Evolutionary conservation across 1,284 basidiomycete genomes (phyloP).

Genomic region (Abortiporus biennis): DNA sequence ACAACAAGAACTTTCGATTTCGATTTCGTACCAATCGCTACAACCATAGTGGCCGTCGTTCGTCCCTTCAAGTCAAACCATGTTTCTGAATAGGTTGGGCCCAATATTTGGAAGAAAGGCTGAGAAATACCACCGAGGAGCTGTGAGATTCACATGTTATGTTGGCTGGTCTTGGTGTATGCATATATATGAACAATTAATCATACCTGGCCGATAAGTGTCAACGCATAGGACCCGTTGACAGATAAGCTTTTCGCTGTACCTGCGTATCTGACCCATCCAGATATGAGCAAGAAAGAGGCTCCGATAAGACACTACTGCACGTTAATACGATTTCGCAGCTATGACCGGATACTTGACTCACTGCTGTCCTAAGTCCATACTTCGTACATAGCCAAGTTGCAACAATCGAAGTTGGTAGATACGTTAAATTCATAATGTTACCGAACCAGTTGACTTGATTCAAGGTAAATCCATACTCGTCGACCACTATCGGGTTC

Average conservation of each 20-base stretch:
- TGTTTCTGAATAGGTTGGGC: slow-evolving; percentile 65
- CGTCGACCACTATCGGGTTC: slow-evolving; percentile 37
- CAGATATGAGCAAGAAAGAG: slow-evolving; percentile 46
- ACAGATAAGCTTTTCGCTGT: slow-evolving; percentile 45
- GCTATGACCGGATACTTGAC: slow-evolving; percentile 15
- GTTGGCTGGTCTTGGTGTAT: not conserved
- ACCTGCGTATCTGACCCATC: slow-evolving; percentile 74
- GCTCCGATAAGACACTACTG: slow-evolving; percentile 51
- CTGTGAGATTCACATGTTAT: slow-evolving; percentile 24
- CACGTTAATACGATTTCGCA: not conserved
- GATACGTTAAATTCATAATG: slow-evolving; percentile 51
- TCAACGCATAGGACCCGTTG: slow-evolving; percentile 47
- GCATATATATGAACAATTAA: no score
- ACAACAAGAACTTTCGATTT: slow-evolving; percentile 2
- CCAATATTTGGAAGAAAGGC: slow-evolving; percentile 64
- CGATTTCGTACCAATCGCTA: slow-evolving; percentile 56
- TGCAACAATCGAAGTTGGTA: slow-evolving; percentile 52
- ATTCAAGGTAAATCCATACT: slow-evolving; percentile 58
- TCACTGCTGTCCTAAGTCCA: slow-evolving; percentile 54
- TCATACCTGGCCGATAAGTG: slow-evolving; percentile 67
- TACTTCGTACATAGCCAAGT: slow-evolving; percentile 51
- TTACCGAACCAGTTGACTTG: slow-evolving; percentile 77
- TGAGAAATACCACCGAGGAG: slow-evolving; percentile 50
- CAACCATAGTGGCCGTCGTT: slow-evolving; percentile 75
- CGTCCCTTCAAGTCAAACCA: slow-evolving; percentile 74